Evolutionary conservation across 805 yeast genomes (phyloP).

Genomic region (Geotrichum ghanense): DNA sequence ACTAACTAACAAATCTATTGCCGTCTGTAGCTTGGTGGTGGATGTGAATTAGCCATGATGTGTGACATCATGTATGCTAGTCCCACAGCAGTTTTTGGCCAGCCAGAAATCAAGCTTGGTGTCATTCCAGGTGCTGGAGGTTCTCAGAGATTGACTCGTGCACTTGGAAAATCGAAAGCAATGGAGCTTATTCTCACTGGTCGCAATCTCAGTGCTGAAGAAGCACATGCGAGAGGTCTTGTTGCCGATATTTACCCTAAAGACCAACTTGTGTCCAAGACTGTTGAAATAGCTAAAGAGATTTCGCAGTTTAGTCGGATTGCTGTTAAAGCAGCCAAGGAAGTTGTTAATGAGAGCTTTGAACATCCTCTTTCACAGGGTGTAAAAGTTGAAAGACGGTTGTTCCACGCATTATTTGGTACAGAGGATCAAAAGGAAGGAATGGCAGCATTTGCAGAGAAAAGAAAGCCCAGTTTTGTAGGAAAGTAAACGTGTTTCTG

Average conservation of each 20-base stretch:
- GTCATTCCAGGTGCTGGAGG: slow-evolving; percentile 44
- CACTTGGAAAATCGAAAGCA: slow-evolving; percentile 40
- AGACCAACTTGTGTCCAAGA: slow-evolving; percentile 31
- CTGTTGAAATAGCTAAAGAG: slow-evolving; percentile 33
- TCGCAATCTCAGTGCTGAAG: slow-evolving; percentile 30
- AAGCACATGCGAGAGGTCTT: slow-evolving; percentile 39
- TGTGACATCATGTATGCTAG: slow-evolving; percentile 43
- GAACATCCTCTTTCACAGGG: slow-evolving; percentile 31
- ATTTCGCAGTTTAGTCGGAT: slow-evolving; percentile 32
- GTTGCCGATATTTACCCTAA: slow-evolving; percentile 33
- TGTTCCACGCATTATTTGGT: slow-evolving; percentile 38
- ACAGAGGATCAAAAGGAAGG: slow-evolving; percentile 38
- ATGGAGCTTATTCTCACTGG: slow-evolving; percentile 41
- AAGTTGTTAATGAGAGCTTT: slow-evolving; percentile 30
- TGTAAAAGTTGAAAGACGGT: slow-evolving; percentile 30
- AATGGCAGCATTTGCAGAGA: slow-evolving; percentile 39
- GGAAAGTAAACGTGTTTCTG: slow-evolving; percentile 24
- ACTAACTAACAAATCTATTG: slow-evolving; percentile 10
- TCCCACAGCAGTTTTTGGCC: slow-evolving; percentile 38
- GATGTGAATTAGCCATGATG: slow-evolving; percentile 45
- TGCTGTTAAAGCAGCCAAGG: slow-evolving; percentile 38
- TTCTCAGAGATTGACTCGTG: slow-evolving; percentile 37
- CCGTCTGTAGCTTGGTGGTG: slow-evolving; percentile 36
- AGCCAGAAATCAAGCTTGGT: slow-evolving; percentile 44
- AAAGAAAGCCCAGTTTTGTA: slow-evolving; percentile 29